Conservation (phyloP, 805 yeast genomes). For the Candida nonsorbophila region DNA sequence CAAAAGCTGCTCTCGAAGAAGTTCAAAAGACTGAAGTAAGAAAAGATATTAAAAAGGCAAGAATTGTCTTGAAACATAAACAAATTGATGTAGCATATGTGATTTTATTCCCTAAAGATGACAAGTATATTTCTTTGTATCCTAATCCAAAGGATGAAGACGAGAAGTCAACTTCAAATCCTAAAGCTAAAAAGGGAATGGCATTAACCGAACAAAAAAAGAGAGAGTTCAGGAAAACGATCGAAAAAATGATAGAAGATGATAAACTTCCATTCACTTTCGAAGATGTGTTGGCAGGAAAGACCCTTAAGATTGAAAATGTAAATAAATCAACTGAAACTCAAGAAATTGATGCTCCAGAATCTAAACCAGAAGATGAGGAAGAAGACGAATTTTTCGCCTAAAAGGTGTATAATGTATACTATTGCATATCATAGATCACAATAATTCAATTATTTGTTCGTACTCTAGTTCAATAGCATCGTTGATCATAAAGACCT, state of each 20-base stretch:
- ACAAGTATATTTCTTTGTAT: slow-evolving; percentile 75
- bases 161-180: slow-evolving; percentile 14
- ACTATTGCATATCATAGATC: no score
- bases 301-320: slow-evolving; percentile 19
- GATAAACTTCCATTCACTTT: slow-evolving; percentile 50
- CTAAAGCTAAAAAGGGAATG: slow-evolving; percentile 38
- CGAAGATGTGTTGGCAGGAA: slow-evolving; percentile 42
- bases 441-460: slow-evolving; percentile 4
- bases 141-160: slow-evolving; percentile 39
- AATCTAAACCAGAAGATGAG: slow-evolving; percentile 13
- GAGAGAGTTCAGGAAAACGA: slow-evolving; percentile 40
- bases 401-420: slow-evolving; percentile 3
- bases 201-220: slow-evolving; percentile 39
- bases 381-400: slow-evolving; percentile 44
- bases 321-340: slow-evolving; percentile 10
- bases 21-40: slow-evolving; percentile 26
- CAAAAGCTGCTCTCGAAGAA: slow-evolving; percentile 32
- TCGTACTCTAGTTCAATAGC: slow-evolving; percentile 54
- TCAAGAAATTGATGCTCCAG: slow-evolving; percentile 42
- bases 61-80: slow-evolving; percentile 48
- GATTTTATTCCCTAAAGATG: slow-evolving; percentile 69
- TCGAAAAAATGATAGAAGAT: slow-evolving; percentile 47
- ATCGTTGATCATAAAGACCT: slow-evolving; percentile 56
- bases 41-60: slow-evolving; percentile 37
- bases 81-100: slow-evolving; percentile 73